phyloP scores from a whole-genome alignment of 2,329 filamentous ascomycete species.

The Clarireedia monteithiana region DNA sequence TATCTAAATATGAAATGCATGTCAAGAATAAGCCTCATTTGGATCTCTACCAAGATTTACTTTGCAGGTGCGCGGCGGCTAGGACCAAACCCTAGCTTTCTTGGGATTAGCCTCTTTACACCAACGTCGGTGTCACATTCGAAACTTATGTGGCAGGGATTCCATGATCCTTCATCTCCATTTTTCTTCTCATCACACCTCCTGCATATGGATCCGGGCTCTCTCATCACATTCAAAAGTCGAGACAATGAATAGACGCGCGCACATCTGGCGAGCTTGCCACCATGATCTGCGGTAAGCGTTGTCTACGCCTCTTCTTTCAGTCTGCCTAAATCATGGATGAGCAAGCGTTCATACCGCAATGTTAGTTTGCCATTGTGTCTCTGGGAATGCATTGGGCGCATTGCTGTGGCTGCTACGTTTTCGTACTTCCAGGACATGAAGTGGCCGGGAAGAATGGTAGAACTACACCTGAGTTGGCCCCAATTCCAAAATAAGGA shows the following conservation, averaged over 20 bases:
- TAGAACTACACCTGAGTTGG: too few species aligned
- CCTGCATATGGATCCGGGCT: neutral
- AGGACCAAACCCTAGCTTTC: neutral
- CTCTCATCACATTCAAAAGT: neutral
- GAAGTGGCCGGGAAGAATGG: too few species aligned
- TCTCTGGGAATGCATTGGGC: too few species aligned
- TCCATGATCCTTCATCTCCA: neutral
- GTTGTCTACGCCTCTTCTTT: too few species aligned
- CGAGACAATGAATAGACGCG: neutral
- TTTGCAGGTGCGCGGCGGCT: neutral
- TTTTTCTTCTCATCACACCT: neutral
- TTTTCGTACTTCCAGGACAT: too few species aligned
- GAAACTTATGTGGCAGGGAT: neutral
- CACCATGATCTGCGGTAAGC: too few species aligned
- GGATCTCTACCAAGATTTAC: conserved; percentile 2
- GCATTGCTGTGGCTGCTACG: too few species aligned
- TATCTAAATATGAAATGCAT: neutral
- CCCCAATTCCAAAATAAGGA: too few species aligned
- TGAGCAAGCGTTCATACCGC: too few species aligned
- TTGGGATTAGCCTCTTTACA: neutral
- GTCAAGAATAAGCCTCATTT: neutral
- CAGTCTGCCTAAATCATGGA: too few species aligned
- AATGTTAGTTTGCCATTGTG: too few species aligned
- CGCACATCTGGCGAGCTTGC: neutral
- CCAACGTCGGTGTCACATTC: neutral